A percentile compares a stretch with the other conserved stretches of the same genome.
phyloP scores from a whole-genome alignment of 495 filamentous ascomycete genomes.

The Emericellopsis terricola region DNA sequence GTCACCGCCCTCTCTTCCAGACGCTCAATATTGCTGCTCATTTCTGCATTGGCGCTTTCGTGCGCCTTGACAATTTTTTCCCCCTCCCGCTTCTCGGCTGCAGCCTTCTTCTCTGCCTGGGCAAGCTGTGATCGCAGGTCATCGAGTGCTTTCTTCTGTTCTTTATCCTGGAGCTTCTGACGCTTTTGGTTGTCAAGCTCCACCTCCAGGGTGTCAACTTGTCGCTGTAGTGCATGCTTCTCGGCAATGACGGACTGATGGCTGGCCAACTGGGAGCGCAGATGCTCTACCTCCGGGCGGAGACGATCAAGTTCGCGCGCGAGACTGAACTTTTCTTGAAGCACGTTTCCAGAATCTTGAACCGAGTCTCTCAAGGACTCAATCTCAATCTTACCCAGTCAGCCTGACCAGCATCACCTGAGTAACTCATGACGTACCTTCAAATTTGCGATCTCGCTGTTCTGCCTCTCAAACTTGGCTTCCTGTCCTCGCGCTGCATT shows the following conservation, averaged over 20 bases:
- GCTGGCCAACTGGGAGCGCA: conserved; percentile 47
- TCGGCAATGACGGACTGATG: conserved; percentile 50
- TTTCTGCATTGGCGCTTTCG: conserved; percentile 23
- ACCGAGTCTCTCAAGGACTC: conserved; percentile 39
- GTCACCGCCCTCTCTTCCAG: conserved; percentile 51
- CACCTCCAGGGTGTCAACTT: conserved; percentile 55
- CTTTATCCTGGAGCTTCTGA: conserved; percentile 38
- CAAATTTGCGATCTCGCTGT: conserved; percentile 45
- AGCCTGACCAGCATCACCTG: not conserved
- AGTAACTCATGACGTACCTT: conserved; percentile 29
- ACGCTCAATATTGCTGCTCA: conserved; percentile 33
- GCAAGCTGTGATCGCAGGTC: conserved; percentile 10
- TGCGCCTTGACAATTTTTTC: conserved; percentile 16
- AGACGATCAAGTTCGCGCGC: conserved; percentile 50
- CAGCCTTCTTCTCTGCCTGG: conserved; percentile 19
- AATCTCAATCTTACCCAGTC: conserved; percentile 41
- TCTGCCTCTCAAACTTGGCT: conserved; percentile 30
- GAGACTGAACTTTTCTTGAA: conserved; percentile 61
- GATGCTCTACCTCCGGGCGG: conserved; percentile 62
- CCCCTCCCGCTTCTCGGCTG: conserved; percentile 22
- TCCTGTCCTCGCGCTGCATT: conserved; percentile 24
- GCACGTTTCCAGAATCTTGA: conserved; percentile 46
- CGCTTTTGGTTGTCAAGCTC: conserved; percentile 66
- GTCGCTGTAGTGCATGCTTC: conserved; percentile 57
- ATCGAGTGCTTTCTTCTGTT: conserved; percentile 5